Evolutionary conservation across 306 rosid genomes (phyloP).

Genomic region (Nissolia schottii): DNA sequence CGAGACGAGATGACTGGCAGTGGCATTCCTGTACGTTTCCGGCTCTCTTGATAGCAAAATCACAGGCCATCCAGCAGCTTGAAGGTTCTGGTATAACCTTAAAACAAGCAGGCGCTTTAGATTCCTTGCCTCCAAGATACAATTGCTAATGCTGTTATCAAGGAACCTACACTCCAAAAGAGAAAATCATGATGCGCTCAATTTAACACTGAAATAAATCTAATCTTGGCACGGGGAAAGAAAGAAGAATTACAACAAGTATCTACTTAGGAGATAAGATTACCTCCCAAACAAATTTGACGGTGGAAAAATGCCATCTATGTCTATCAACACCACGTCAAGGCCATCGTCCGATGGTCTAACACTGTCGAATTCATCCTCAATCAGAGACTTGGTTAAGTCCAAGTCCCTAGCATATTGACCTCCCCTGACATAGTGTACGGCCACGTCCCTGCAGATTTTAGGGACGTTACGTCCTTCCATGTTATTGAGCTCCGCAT

Average conservation of each 20-base stretch:
- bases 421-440: constrained; percentile 55
- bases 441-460: constrained; percentile 47
- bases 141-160: constrained; percentile 35
- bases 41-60: constrained; percentile 66
- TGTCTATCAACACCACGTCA: constrained; percentile 66
- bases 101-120: constrained; percentile 50
- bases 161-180: constrained; percentile 27
- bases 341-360: constrained; percentile 34
- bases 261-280: background rate
- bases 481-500: constrained; percentile 61
- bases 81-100: constrained; percentile 49
- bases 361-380: constrained; percentile 43
- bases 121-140: constrained; percentile 43
- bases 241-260: background rate
- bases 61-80: constrained; percentile 69
- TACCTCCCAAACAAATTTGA: constrained; percentile 40
- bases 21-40: constrained; percentile 36
- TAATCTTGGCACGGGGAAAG: background rate
- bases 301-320: constrained; percentile 55
- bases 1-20: constrained; percentile 45
- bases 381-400: constrained; percentile 47
- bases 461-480: constrained; percentile 44
- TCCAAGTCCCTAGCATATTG: constrained; percentile 75
- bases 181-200: background rate
- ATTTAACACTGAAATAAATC: background rate